Conservation (phyloP, 805 yeast species). For the Saturnispora saitoi region DNA sequence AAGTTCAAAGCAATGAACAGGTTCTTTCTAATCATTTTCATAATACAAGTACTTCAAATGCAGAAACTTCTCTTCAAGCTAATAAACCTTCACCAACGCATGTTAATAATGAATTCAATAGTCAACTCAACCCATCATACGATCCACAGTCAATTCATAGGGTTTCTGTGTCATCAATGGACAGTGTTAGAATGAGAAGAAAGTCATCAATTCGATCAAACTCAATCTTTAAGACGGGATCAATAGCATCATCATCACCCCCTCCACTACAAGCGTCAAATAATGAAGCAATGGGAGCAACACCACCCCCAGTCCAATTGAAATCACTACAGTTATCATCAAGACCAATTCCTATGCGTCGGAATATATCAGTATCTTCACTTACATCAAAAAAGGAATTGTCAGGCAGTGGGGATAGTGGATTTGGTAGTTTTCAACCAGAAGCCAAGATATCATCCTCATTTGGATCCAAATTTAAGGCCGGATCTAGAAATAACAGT, state of each 20-base stretch:
- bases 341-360: constrained; percentile 32
- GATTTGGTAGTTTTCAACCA: constrained; percentile 2
- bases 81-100: neutral
- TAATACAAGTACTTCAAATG: neutral
- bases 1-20: constrained; percentile 58
- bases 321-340: constrained; percentile 17
- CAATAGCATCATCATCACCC: constrained; percentile 36
- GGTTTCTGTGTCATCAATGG: constrained; percentile 20
- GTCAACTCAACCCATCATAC: neutral
- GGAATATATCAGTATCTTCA: constrained; percentile 37
- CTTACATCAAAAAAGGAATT: constrained; percentile 1
- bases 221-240: constrained; percentile 58
- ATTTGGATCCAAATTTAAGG: constrained; percentile 48
- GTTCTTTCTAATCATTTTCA: constrained; percentile 6
- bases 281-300: neutral
- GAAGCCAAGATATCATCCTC: constrained; percentile 52
- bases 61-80: neutral
- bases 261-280: constrained; percentile 17
- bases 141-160: constrained; percentile 10
- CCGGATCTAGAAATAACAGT: constrained; percentile 24
- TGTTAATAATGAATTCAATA: neutral
- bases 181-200: constrained; percentile 20
- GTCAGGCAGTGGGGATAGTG: constrained; percentile 6
- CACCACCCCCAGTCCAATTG: constrained; percentile 3
- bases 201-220: constrained; percentile 32